Conservation (phyloP, 805 yeast species). For the Ogataea methylovora region DNA sequence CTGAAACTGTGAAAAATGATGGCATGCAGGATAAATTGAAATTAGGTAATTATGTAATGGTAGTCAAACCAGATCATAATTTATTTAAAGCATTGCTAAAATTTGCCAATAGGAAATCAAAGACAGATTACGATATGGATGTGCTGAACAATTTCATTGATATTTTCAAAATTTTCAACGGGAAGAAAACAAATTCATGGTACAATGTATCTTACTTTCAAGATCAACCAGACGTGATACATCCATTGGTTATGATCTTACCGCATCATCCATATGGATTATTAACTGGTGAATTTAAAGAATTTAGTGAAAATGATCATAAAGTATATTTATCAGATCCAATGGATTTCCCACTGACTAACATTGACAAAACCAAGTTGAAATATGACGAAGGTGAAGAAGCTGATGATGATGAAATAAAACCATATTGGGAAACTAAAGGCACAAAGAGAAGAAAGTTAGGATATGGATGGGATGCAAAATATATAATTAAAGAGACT, state of each 20-base stretch:
- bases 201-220: not conserved
- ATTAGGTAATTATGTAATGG: conserved; percentile 47
- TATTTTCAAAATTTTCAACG: conserved; percentile 9
- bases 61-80: conserved; percentile 38
- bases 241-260: conserved; percentile 28
- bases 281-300: conserved; percentile 40
- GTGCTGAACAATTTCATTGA: conserved; percentile 32
- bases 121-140: conserved; percentile 49
- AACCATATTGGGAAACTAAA: conserved; percentile 1
- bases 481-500: conserved; percentile 19
- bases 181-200: not conserved
- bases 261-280: conserved; percentile 47
- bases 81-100: conserved; percentile 16
- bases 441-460: not conserved
- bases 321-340: conserved; percentile 35
- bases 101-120: conserved; percentile 18
- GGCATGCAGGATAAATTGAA: conserved; percentile 5
- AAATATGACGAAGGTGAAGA: conserved; percentile 1
- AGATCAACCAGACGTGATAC: conserved; percentile 6
- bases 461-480: conserved; percentile 29
- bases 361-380: not conserved
- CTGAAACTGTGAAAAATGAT: conserved; percentile 9
- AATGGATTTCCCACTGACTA: conserved; percentile 25
- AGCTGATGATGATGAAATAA: conserved; percentile 1
- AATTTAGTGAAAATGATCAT: conserved; percentile 26